These are phyloP conservation scores for Aspergillus nomiae DNA, from an alignment of 2,329 filamentous ascomycete species.

Conservation along the genomic window DNA sequence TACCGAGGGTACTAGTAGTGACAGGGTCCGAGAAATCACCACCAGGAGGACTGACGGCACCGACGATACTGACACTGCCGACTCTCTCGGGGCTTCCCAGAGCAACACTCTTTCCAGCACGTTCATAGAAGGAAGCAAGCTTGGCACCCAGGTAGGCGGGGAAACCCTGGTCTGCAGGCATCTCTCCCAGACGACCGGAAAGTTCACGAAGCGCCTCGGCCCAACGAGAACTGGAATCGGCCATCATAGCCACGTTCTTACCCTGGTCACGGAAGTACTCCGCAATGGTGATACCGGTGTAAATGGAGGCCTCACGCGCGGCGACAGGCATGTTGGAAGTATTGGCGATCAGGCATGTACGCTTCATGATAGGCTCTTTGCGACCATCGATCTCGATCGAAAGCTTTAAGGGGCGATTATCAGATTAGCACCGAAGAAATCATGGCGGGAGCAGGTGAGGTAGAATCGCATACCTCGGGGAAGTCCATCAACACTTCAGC, in stretches of 20 bases:
- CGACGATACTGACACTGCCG: constrained; percentile 96
- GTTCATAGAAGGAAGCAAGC: constrained; percentile 98
- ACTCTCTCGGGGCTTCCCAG: constrained; percentile 86
- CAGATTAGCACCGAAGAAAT: constrained; percentile 15
- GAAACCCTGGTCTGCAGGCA: constrained; percentile 99
- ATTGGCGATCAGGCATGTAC: constrained; percentile 96
- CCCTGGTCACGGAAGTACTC: constrained; percentile 98
- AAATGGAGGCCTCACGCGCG: constrained; percentile 97
- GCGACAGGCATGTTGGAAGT: constrained; percentile 99
- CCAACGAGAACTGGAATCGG: constrained; percentile 97
- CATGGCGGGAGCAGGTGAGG: neutral
- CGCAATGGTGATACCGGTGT: constrained; percentile 91
- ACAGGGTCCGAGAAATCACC: constrained; percentile 99
- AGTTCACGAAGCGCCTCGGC: constrained; percentile 98
- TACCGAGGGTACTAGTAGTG: constrained; percentile 88
- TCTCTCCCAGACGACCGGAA: constrained; percentile 97
- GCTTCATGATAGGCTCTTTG: constrained; percentile 99
- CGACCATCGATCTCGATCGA: constrained; percentile 92
- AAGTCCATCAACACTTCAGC: constrained; percentile 99
- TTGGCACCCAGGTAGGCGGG: constrained; percentile 96
- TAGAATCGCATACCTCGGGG: constrained; percentile 64
- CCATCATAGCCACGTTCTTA: constrained; percentile 99
- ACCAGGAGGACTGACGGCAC: constrained; percentile 93
- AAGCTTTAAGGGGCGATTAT: constrained; percentile 53
- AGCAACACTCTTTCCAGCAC: constrained; percentile 82